Percentiles rank a stretch among this genome's conserved stretches.
Evolutionary conservation across 352 stramenopile genomes (phyloP).

Genomic region (Phytophthora fragariaefolia): DNA sequence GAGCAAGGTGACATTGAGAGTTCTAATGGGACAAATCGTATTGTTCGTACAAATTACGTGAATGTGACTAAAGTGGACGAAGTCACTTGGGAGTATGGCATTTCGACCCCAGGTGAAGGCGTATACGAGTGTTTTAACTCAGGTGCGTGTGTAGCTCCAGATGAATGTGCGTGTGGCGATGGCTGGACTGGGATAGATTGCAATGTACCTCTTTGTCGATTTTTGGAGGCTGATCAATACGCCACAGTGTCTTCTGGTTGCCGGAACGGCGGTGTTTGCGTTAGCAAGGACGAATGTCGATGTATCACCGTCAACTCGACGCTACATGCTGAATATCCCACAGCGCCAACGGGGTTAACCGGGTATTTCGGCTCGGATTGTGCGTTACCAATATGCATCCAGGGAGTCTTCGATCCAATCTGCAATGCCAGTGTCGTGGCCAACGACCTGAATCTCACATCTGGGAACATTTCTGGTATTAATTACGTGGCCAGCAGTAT

Average conservation of each 20-base stretch:
- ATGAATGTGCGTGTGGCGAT: slow-evolving; percentile 93
- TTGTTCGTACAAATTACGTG: slow-evolving; percentile 92
- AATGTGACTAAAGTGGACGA: slow-evolving; percentile 90
- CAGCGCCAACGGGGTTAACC: slow-evolving; percentile 84
- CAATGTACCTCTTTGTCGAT: slow-evolving; percentile 93
- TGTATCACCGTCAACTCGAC: slow-evolving; percentile 92
- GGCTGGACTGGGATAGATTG: slow-evolving; percentile 95
- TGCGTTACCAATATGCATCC: slow-evolving; percentile 94
- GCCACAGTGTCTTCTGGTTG: slow-evolving; percentile 84
- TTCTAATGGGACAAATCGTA: slow-evolving; percentile 48
- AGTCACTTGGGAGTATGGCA: slow-evolving; percentile 73
- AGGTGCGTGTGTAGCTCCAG: slow-evolving; percentile 92
- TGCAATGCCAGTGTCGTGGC: slow-evolving; percentile 68
- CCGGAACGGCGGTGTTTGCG: slow-evolving; percentile 93
- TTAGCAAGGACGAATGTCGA: slow-evolving; percentile 91
- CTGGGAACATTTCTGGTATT: slow-evolving; percentile 24
- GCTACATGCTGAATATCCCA: slow-evolving; percentile 77
- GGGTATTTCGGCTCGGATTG: slow-evolving; percentile 95
- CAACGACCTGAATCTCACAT: slow-evolving; percentile 42
- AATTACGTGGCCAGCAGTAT: slow-evolving; percentile 42
- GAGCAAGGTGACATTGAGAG: slow-evolving; percentile 92
- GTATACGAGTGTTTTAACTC: slow-evolving; percentile 96
- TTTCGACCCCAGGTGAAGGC: slow-evolving; percentile 82
- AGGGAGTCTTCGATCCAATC: slow-evolving; percentile 94
- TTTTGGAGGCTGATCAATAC: slow-evolving; percentile 51